Evolutionary conservation across 768 basidiomycete species (phyloP).

Genomic region (Lyophyllum atratum): DNA sequence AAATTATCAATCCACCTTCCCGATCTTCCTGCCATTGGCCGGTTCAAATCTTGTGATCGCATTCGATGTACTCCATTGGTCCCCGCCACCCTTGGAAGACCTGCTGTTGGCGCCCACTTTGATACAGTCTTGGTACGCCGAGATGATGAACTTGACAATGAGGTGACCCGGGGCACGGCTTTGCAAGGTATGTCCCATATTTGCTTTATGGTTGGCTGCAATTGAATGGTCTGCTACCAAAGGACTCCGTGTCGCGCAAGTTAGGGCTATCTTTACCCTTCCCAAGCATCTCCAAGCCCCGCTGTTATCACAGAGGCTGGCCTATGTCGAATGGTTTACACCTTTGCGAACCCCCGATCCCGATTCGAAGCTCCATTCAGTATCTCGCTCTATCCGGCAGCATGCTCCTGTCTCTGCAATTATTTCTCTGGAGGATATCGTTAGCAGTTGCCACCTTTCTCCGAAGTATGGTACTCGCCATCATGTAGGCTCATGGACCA

Average conservation of each 20-base stretch:
- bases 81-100: no score
- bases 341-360: slow-evolving; percentile 13
- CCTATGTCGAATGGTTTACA: slow-evolving; percentile 19
- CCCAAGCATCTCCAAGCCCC: neutral
- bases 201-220: no score
- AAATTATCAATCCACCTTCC: no score
- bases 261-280: neutral
- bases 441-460: slow-evolving; percentile 2
- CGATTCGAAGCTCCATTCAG: slow-evolving; percentile 7
- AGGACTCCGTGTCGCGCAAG: neutral
- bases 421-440: slow-evolving; percentile 1
- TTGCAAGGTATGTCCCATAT: no score
- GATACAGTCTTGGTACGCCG: no score
- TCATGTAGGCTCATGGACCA: neutral
- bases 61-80: no score
- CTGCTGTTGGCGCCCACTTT: no score
- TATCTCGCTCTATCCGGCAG: neutral
- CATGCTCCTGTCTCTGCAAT: neutral
- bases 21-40: no score
- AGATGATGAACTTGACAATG: no score
- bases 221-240: neutral
- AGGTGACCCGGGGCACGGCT: no score
- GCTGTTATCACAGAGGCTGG: neutral
- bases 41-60: no score
- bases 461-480: neutral